Evolutionary conservation across 31 red algal genomes (phyloP), one percentile per base, ranked within the genome.

Genomic region (Asparagopsis taxiformis): DNA sequence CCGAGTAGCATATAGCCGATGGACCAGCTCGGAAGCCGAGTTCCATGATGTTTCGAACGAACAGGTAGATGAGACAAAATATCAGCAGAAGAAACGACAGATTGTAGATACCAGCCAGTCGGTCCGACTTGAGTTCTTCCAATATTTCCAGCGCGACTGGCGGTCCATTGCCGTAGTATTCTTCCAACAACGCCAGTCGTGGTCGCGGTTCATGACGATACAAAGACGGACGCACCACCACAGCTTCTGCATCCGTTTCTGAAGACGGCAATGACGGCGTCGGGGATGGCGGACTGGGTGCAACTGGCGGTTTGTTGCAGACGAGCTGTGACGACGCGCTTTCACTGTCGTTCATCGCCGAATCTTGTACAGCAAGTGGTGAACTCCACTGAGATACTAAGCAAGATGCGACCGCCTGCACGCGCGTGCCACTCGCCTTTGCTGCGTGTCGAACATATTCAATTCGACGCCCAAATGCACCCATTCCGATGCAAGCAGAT

Each of bases 51-150:
- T 80, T 82, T 3, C 88, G 71, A 5, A 92, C 52, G 41, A 74
- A 77, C 37, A 84, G 63, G 65, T 76, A 92, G 31, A 76, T 50
- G 21, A 92, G 79, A 62, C 57, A 59, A 48, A 92, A 92, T 44
- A 62, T 72, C 28, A 92, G 70, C 16, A 92, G 17, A 21, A 92
- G 50, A 31, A 92, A 84, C 25, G 70, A 77, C 33, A 92, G 74
- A 48, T 92, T 92, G 56, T 84, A 92, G 24, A 92, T 62, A n/a
- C 88, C 88, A 22, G 84, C 88, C 9, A 84, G 65, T 28, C 79
- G 88, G 64, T 69, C 38, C 11, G 78, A 75, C 57, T 92, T 92
- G 49, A 92, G 72, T 52, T 92, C 88, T 19, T 64, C 63, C 32
- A 92, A 22, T 16, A 92, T 20, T 17, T 92, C 72, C 11, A 87